phyloP scores from a whole-genome alignment of 116 monocot genomes.

The Cymodocea nodosa region DNA sequence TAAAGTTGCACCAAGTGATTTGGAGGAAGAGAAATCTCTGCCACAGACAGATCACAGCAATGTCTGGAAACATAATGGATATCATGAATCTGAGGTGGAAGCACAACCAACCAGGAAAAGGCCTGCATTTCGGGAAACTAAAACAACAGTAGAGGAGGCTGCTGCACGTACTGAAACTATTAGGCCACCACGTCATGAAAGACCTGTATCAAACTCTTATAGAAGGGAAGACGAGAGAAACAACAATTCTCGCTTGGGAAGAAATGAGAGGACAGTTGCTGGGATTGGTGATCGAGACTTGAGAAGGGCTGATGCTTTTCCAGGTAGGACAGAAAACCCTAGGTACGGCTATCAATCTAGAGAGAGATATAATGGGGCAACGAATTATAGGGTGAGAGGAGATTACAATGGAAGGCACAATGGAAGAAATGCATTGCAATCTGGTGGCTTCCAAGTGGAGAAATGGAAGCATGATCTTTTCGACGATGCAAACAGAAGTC shows the following conservation, averaged over 20 bases:
- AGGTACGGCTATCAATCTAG: constrained; percentile 25
- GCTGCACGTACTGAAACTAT: constrained; percentile 14
- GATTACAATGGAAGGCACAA: constrained; percentile 19
- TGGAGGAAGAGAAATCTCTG: constrained; percentile 15
- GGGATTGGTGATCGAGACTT: constrained; percentile 25
- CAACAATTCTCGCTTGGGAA: constrained; percentile 19
- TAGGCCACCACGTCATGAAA: constrained; percentile 5
- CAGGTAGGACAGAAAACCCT: constrained; percentile 11
- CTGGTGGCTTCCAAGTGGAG: constrained; percentile 32
- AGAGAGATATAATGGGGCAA: constrained; percentile 24
- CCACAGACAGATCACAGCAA: constrained; percentile 13
- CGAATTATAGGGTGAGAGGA: constrained; percentile 25
- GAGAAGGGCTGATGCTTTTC: constrained; percentile 18
- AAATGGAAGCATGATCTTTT: constrained; percentile 94
- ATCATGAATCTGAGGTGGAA: constrained; percentile 30
- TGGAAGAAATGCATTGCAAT: constrained; percentile 12
- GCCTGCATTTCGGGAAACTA: constrained; percentile 53
- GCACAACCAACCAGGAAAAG: constrained; percentile 37
- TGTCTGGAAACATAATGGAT: constrained; percentile 47
- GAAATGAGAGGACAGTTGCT: constrained; percentile 6
- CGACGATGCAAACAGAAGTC: constrained; percentile 66
- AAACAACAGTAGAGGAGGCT: constrained; percentile 20
- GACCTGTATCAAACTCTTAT: constrained; percentile 9
- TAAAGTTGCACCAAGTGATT: constrained; percentile 9
- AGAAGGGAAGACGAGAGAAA: constrained; percentile 23